Evolutionary conservation across 345 rosid species (phyloP).

Genomic region (Geranium rotundifolium): DNA sequence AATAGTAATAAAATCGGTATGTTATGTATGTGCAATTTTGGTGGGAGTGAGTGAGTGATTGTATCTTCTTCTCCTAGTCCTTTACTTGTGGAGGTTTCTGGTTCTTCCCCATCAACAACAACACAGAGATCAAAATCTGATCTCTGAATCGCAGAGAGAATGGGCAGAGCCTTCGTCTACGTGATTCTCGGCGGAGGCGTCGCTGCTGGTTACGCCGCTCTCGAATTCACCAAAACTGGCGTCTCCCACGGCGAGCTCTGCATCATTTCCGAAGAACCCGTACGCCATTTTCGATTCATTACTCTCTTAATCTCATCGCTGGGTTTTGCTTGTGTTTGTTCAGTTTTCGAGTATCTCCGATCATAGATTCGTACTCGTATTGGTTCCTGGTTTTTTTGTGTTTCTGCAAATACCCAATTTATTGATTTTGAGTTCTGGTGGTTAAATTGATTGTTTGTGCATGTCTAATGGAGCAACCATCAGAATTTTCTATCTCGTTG

Average conservation of each 20-base stretch:
- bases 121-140: no score
- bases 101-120: no score
- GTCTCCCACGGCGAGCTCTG: conserved; percentile 81
- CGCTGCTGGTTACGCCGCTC: conserved; percentile 93
- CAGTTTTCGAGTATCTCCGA: background rate
- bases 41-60: no score
- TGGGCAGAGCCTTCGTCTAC: conserved; percentile 96
- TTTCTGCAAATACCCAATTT: background rate
- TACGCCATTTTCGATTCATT: conserved; percentile 13
- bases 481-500: no score
- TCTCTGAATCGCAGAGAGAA: conserved; percentile 7
- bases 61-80: no score
- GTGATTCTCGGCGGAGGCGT: conserved; percentile 97
- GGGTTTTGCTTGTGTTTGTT: background rate
- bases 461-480: no score
- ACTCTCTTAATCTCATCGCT: background rate
- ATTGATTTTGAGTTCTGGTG: background rate
- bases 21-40: no score
- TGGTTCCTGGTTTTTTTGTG: background rate
- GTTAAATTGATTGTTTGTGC: background rate
- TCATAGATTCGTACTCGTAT: no score
- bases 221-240: conserved; percentile 70
- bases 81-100: no score
- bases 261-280: conserved; percentile 88
- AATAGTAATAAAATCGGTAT: no score